Percentiles rank a stretch among this genome's conserved stretches.
Evolutionary conservation across 2,329 filamentous ascomycete genomes (phyloP).

Genomic region (Colletotrichum endophyticum): DNA sequence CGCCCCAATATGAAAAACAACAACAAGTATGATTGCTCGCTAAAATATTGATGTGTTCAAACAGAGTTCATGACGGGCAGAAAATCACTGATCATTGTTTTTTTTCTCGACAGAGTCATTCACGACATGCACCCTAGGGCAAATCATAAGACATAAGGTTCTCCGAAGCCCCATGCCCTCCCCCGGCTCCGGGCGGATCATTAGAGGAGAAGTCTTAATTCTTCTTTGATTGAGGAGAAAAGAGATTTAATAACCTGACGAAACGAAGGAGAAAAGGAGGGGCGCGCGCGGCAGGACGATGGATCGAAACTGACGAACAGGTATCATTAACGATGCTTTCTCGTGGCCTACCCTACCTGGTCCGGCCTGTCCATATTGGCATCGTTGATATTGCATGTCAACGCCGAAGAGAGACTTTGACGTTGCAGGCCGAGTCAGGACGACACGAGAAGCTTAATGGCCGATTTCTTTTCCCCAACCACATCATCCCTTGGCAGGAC

Average conservation of each 20-base stretch:
- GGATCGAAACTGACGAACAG: neutral
- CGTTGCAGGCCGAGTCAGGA: constrained; percentile 13
- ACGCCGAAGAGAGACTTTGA: neutral
- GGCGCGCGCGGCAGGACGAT: neutral
- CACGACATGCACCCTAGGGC: neutral
- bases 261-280: neutral
- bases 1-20: neutral
- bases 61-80: neutral
- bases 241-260: neutral
- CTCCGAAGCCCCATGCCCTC: neutral
- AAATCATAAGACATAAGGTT: constrained; percentile 4
- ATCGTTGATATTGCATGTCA: neutral
- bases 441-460: neutral
- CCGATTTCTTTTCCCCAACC: neutral
- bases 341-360: neutral
- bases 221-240: neutral
- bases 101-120: neutral
- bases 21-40: neutral
- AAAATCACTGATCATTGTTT: neutral
- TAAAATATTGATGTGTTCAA: neutral
- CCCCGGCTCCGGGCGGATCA: neutral
- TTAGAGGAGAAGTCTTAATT: neutral
- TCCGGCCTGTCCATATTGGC: neutral
- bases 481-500: neutral
- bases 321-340: neutral